A percentile compares a stretch with the other conserved stretches of the same genome.
These are phyloP conservation scores for Globisporangium abappressorium DNA, from an alignment of 352 stramenopile genomes.

Conservation along the genomic window DNA sequence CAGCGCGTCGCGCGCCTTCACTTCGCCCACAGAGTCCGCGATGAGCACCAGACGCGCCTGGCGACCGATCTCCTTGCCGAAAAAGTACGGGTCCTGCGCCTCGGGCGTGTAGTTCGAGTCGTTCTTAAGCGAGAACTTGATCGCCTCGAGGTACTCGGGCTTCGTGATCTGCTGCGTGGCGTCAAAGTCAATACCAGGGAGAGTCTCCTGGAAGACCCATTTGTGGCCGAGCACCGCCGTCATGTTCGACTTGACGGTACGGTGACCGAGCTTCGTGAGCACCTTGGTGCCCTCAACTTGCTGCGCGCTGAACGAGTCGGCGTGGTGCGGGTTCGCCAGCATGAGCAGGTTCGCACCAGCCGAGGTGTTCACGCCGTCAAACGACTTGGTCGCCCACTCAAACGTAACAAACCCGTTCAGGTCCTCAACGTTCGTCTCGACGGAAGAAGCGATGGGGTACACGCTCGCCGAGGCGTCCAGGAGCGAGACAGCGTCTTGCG, in stretches of 20 bases:
- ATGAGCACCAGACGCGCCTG: conserved; percentile 80
- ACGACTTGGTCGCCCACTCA: conserved; percentile 55
- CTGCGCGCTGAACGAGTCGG: conserved; percentile 37
- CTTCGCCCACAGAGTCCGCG: conserved; percentile 63
- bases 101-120: conserved; percentile 68
- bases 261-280: conserved; percentile 49
- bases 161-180: conserved; percentile 26
- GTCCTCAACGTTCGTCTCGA: conserved; percentile 37
- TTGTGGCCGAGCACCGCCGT: conserved; percentile 57
- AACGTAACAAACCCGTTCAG: conserved; percentile 41
- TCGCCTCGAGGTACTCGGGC: conserved; percentile 39
- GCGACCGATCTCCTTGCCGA: conserved; percentile 82
- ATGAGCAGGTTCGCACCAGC: conserved; percentile 44
- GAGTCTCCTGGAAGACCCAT: conserved; percentile 61
- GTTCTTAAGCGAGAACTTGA: conserved; percentile 50
- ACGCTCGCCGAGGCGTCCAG: conserved; percentile 54
- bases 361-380: conserved; percentile 19
- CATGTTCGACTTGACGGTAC: conserved; percentile 81
- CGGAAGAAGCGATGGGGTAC: conserved; percentile 44
- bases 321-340: conserved; percentile 76
- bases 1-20: conserved; percentile 45
- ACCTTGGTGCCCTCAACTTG: conserved; percentile 35
- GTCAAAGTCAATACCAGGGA: conserved; percentile 53
- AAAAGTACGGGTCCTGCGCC: conserved; percentile 79
- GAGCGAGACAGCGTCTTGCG: conserved; percentile 21